These are phyloP conservation scores for Calonectria pteridis DNA, from an alignment of 2,329 filamentous ascomycete species.

Conservation along the genomic window DNA sequence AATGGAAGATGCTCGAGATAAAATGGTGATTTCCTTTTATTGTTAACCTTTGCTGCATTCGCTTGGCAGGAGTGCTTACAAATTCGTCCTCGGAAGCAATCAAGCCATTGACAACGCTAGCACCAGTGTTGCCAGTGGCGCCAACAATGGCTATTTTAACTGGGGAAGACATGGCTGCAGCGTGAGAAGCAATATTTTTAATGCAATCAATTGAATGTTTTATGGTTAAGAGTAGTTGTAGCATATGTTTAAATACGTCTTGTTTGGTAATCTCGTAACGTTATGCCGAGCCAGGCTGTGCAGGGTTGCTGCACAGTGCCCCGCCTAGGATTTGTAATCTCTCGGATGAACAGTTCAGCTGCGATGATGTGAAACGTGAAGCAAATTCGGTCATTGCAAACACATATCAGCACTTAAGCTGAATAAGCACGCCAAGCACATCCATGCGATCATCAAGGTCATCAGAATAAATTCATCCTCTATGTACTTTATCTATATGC, in stretches of 20 bases:
- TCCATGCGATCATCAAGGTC: neutral
- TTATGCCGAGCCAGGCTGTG: neutral
- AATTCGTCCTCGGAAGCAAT: neutral
- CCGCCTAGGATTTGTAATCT: neutral
- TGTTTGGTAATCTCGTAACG: neutral
- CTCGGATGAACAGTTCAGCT: too few relatives aligned
- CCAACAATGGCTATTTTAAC: neutral
- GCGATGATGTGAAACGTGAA: too few relatives aligned
- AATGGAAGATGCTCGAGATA: constrained; percentile 13
- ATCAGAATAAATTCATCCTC: neutral
- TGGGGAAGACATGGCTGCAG: neutral
- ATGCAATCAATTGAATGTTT: neutral
- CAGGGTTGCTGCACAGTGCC: too few relatives aligned
- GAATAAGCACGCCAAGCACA: neutral
- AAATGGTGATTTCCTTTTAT: constrained; percentile 10
- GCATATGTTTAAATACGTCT: neutral
- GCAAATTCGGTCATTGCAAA: too few relatives aligned
- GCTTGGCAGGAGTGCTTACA: neutral
- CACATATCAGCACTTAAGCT: too few relatives aligned
- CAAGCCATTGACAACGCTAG: neutral
- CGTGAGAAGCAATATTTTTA: neutral
- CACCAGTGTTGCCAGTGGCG: neutral
- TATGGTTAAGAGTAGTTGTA: too few relatives aligned
- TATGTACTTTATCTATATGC: neutral
- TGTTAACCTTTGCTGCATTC: neutral